Conservation (phyloP, 495 filamentous ascomycete species). For the Aspergillus heteromorphus region DNA sequence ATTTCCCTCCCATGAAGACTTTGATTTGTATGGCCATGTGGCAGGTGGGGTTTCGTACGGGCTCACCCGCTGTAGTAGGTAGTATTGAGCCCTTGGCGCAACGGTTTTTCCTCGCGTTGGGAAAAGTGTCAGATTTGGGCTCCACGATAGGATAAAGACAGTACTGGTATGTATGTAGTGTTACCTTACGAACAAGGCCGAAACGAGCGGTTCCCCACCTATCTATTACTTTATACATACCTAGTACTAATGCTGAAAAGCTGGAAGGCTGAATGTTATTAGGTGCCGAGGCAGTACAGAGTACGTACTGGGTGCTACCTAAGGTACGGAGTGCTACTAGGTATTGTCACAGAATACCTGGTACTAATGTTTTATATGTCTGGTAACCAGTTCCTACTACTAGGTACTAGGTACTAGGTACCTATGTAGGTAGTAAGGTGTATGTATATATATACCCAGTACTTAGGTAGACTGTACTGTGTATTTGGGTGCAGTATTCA, state of each 20-base stretch:
- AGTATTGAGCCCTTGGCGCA: constrained; percentile 27
- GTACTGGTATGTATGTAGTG: background rate
- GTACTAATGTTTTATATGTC: no score
- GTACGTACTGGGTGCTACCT: no score
- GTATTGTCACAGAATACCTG: no score
- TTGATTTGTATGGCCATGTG: constrained; percentile 21
- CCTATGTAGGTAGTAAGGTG: no score
- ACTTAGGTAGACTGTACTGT: no score
- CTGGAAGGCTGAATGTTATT: no score
- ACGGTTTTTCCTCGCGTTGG: constrained; percentile 32
- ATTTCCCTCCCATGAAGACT: background rate
- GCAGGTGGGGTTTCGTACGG: constrained; percentile 31
- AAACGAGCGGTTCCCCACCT: constrained; percentile 5
- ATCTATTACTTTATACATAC: background rate
- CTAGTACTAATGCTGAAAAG: background rate
- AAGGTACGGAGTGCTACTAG: no score
- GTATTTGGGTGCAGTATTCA: no score
- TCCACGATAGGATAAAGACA: constrained; percentile 8
- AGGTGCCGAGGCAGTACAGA: no score
- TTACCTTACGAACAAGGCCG: background rate
- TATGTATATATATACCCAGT: no score
- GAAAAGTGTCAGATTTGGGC: constrained; percentile 12
- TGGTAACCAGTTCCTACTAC: no score
- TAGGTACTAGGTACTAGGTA: no score
- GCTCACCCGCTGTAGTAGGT: constrained; percentile 31